Base-by-base conservation (phyloP, 2,329 filamentous ascomycete genomes). In the Aureobasidium sp. region DNA sequence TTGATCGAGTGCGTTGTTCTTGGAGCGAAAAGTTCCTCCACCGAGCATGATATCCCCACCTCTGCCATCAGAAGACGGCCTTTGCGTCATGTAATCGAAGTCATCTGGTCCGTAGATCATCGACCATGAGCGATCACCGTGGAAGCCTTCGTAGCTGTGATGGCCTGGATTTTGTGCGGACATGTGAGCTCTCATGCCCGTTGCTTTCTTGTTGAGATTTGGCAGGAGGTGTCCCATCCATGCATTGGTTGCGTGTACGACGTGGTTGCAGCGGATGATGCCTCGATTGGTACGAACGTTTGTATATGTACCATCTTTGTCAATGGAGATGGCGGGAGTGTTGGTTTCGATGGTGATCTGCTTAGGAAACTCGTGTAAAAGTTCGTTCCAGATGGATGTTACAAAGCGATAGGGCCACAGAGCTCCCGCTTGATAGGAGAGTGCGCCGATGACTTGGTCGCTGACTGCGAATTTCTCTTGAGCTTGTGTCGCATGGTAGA, bases 301-400 rank as follows among this genome's bases (percentile, higher is more conserved):
- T 18, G 70, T 71, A 16, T 15, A 71, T 15, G 58, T 18, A 25
- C 15, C 23, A 5, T 71, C 71, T 23, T 64, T 69, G 1, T 72
- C 73, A 4, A 75, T 67, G 2, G 55, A 62, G 25, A 69, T 23
- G 5, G 69, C 74, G 16, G 74, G 69, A 0, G 73, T 76, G 36
- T 75, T 67, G 27, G 74, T 71, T 53, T 76, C 73, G 1, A 76
- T 55, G 16, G 73, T 75, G 1, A 73, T 40, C 13, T 65, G 47
- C 4, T 29, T 13, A 10, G 43, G 43, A 29, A 23, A 50, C 1
- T 50, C 31, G 4, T 29, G 15, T 3, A 50, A 13, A 7, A 60
- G 56, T 8, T 20, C 29, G n/a, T 50, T 40, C 56, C 56, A 50
- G 23, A 60, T 8, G 8, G 56, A 38, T 3, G 56, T 60, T 15